These are phyloP conservation scores for Penicillium corylophilum DNA, from an alignment of 2,329 filamentous ascomycete species.

Conservation along the genomic window DNA sequence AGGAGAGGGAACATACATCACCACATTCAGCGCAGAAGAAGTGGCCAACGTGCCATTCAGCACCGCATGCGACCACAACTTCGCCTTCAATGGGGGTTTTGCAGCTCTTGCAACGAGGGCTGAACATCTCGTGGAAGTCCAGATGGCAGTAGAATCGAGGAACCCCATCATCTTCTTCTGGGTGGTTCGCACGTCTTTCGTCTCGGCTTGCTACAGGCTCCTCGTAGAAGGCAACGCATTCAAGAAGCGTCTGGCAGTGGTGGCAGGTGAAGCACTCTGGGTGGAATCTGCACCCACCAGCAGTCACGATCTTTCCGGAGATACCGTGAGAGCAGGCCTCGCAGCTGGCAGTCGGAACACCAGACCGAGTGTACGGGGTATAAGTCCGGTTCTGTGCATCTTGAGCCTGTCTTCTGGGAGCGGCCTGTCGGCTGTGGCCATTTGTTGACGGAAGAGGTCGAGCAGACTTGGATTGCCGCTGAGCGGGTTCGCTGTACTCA, in stretches of 20 bases:
- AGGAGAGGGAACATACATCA: slow-evolving; percentile 54
- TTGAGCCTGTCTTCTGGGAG: slow-evolving; percentile 38
- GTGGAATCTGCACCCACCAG: slow-evolving; percentile 82
- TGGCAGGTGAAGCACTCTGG: slow-evolving; percentile 91
- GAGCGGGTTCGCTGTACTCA: slow-evolving; percentile 28
- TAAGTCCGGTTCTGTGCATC: slow-evolving; percentile 36
- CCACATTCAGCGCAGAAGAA: slow-evolving; percentile 99
- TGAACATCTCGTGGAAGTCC: slow-evolving; percentile 96
- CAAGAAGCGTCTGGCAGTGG: slow-evolving; percentile 80
- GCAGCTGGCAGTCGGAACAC: slow-evolving; percentile 67
- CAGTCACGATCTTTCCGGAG: slow-evolving; percentile 82
- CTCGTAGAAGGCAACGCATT: slow-evolving; percentile 94
- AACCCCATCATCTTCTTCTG: slow-evolving; percentile 61
- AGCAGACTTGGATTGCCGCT: slow-evolving; percentile 8
- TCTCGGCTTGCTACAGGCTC: slow-evolving; percentile 73
- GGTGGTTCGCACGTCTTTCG: slow-evolving; percentile 67
- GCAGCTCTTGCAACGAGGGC: slow-evolving; percentile 91
- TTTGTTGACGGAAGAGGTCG: slow-evolving; percentile 18
- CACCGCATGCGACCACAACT: slow-evolving; percentile 86
- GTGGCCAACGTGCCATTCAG: slow-evolving; percentile 96
- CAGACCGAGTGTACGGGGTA: slow-evolving; percentile 48
- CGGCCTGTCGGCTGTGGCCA: slow-evolving; percentile 24
- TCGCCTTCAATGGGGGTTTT: slow-evolving; percentile 95
- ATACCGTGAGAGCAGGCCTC: slow-evolving; percentile 82
- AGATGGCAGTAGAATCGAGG: slow-evolving; percentile 93